Evolutionary conservation across 805 yeast genomes (phyloP).

Genomic region (Candida suzukii): DNA sequence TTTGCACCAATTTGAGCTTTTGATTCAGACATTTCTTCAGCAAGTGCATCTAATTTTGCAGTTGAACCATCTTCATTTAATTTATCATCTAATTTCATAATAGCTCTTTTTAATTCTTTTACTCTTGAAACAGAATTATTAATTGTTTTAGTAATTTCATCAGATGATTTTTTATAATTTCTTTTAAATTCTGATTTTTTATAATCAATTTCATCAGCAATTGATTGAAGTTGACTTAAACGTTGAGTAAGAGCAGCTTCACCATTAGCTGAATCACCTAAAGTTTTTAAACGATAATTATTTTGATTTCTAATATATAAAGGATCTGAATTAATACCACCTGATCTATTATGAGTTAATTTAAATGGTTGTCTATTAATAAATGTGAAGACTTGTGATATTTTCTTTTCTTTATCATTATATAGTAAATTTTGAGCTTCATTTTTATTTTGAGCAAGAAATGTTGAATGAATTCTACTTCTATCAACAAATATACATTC

Average conservation of each 20-base stretch:
- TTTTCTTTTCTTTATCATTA: slow-evolving; percentile 19
- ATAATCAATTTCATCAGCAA: slow-evolving; percentile 1
- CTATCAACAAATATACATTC: slow-evolving; percentile 60
- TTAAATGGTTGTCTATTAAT: background rate
- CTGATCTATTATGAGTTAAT: slow-evolving; percentile 19
- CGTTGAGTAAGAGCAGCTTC: background rate
- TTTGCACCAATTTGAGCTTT: background rate
- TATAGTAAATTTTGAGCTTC: slow-evolving; percentile 42
- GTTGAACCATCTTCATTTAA: slow-evolving; percentile 39
- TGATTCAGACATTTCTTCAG: background rate
- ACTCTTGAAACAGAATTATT: slow-evolving; percentile 9
- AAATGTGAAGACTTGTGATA: slow-evolving; percentile 4
- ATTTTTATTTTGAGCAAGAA: slow-evolving; percentile 43
- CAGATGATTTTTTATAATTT: background rate
- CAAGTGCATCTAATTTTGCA: slow-evolving; percentile 25
- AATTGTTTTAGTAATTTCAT: slow-evolving; percentile 4
- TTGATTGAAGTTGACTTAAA: background rate
- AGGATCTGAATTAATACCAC: slow-evolving; percentile 24
- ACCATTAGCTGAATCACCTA: background rate
- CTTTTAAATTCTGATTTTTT: slow-evolving; percentile 10
- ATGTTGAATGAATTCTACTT: slow-evolving; percentile 48
- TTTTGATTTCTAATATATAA: slow-evolving; percentile 3
- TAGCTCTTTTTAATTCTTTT: slow-evolving; percentile 14
- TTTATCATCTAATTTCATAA: slow-evolving; percentile 28
- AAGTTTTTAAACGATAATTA: background rate